Base-by-base conservation (phyloP, 352 stramenopile species). In the Peronospora tabacina region DNA sequence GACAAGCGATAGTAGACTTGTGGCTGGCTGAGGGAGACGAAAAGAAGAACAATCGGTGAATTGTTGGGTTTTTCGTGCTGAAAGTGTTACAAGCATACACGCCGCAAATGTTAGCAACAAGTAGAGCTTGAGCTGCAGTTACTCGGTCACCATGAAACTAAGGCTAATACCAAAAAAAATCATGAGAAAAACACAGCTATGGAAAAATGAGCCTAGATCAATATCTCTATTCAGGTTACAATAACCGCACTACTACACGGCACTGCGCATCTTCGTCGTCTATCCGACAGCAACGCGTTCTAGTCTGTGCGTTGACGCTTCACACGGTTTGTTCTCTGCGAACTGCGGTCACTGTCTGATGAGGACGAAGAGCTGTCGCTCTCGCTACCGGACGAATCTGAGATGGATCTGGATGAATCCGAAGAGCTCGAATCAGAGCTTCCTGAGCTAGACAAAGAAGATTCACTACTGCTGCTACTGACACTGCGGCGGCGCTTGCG, bases 301-400 rank as follows among this genome's bases (percentile, higher is more conserved):
- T 70, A 78, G 17, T 85, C 55, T 36, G 47, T 74, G 38, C 71
- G 63, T 34, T 43, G 70, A 15, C 62, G 60, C 55, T 86, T 84
- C 0, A 45, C 64, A n/a, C 16, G 49, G n/a, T 55, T 41, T 40
- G 22, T 55, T 52, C 56, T 61, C 6, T 41, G 46, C n/a, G 55
- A 58, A 41, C 49, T 66, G 38, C 40, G 37, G 39, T 66, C 44
- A 53, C 47, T 66, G 12, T 22, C 41, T 10, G 64, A 69, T 15
- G 63, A 57, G 0, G 58, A 72, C 1, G 46, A 60, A n/a, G 52
- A 64, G 41, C 45, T 60, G 50, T 65, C 39, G 30, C 60, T 73
- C 11, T 57, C 56, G 30, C 60, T 70, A 20, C 46, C 46, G 3
- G 59, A 66, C 16, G 61, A 72, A 2, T 56, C 52, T 8, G 55